Percentiles rank a stretch among this genome's conserved stretches.
These are phyloP conservation scores for Citrullus colocynthis DNA, from an alignment of 306 rosid genomes.

Conservation along the genomic window DNA sequence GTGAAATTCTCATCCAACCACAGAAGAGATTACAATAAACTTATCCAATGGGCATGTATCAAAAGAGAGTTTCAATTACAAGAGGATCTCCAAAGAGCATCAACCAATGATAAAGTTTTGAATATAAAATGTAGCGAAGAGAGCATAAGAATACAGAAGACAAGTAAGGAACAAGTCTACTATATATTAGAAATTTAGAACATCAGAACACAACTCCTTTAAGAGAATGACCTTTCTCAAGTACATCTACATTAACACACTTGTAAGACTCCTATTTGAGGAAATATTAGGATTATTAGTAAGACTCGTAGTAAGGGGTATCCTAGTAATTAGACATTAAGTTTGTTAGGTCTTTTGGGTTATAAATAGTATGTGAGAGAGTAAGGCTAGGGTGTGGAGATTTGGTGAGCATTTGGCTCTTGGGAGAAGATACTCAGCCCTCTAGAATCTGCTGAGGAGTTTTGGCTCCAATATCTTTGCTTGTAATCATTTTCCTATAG, in stretches of 20 bases:
- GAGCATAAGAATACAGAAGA: not conserved
- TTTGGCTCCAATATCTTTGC: too few species aligned
- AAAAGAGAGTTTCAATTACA: not conserved
- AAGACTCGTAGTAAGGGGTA: too few species aligned
- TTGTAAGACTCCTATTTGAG: too few species aligned
- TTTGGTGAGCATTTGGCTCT: too few species aligned
- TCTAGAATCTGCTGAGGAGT: too few species aligned
- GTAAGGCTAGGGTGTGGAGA: too few species aligned
- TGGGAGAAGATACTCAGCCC: too few species aligned
- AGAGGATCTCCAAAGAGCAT: not conserved
- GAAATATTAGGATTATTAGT: too few species aligned
- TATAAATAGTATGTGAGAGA: too few species aligned
- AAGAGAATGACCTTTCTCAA: not conserved
- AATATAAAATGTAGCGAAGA: not conserved
- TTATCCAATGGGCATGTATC: not conserved
- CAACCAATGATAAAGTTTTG: not conserved
- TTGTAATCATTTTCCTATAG: too few species aligned
- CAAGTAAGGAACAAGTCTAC: not conserved
- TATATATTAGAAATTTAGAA: not conserved
- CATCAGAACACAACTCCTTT: not conserved
- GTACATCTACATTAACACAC: not conserved
- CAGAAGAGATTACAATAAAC: not conserved
- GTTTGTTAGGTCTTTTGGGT: too few species aligned
- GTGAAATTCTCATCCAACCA: not conserved
- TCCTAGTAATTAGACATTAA: too few species aligned